Evolutionary conservation across 139 green algal species (phyloP).

Genomic region (Nannochloris sp.): DNA sequence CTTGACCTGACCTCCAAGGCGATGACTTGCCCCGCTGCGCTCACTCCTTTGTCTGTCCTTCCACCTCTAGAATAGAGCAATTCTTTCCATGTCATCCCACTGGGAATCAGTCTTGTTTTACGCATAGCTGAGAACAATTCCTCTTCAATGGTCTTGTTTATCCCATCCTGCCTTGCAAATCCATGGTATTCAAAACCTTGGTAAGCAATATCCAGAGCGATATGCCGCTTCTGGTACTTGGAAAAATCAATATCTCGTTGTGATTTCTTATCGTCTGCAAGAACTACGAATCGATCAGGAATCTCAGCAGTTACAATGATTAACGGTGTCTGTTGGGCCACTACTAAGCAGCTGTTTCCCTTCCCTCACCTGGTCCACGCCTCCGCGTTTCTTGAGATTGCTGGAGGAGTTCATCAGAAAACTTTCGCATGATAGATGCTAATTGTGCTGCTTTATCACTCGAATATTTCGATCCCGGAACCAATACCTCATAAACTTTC

Average conservation of each 20-base stretch:
- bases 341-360: no score
- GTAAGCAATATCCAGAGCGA: slow-evolving; percentile 80
- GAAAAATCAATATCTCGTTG: slow-evolving; percentile 25
- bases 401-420: no score
- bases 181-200: slow-evolving; percentile 65
- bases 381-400: no score
- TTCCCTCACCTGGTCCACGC: no score
- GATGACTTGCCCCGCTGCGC: slow-evolving; percentile 68
- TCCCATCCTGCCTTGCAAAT: slow-evolving; percentile 66
- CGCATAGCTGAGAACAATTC: slow-evolving; percentile 58
- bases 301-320: no score
- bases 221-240: slow-evolving; percentile 36
- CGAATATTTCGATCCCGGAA: no score
- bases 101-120: slow-evolving; percentile 46
- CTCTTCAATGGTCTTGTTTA: slow-evolving; percentile 59
- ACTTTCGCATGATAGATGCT: no score
- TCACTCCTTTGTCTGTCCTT: slow-evolving; percentile 79
- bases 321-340: no score
- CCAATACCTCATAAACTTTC: no score
- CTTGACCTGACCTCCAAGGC: slow-evolving; percentile 60
- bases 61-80: slow-evolving; percentile 68
- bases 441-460: no score
- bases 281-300: background rate
- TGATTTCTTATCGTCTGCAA: background rate
- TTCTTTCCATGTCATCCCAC: slow-evolving; percentile 31